Evolutionary conservation across 176 grass and related monocot species (phyloP), one percentile per base, ranked within the genome.

Genomic region (Dendrocalamus sinicus): DNA sequence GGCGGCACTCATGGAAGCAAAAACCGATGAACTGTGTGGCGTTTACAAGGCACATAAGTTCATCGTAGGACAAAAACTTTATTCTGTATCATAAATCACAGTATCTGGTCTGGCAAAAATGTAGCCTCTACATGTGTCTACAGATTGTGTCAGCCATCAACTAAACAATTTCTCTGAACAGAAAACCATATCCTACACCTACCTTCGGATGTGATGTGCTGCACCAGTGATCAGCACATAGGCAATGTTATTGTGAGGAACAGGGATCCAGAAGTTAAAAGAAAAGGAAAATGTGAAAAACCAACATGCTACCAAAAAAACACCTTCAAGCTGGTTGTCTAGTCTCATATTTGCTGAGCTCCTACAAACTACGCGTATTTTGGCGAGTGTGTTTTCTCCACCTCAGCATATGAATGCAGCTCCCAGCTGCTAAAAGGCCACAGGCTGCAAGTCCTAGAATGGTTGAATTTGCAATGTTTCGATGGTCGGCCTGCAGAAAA

Each of bases 301-400:
- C 37, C 62, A 70, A 12, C 55, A 26, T 63, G 32, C 78, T 90
- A 86, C 52, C 54, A 64, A 63, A 54, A 54, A 54, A 16, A 30
- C 39, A 39, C 28, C 20, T 52, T n/a, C 9, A 85, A 85, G 65
- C 1, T 15, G 3, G 83, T 62, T 51, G 15, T 53, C 17, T 24
- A 43, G 6, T 53, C 32, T 57, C 68, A 20, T 46, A 44, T 16
- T 67, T 44, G 7, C 15, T 30, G 8, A 76, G 20, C 40, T 37
- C 45, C 76, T 91, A 96, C 48, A 94, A 64, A 64, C 89, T 86
- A 58, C 88, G 93, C 17, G 92, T 62, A 32, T 80, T 91, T 90
- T 89, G 90, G 48, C 83, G 76, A 50, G 86, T 71, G 50, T 90
- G 86, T 72, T 95, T 99, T 73, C 86, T 91, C 89, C 91, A 92